Conservation (phyloP, 495 filamentous ascomycete genomes). For the Trichocladium antarcticum region DNA sequence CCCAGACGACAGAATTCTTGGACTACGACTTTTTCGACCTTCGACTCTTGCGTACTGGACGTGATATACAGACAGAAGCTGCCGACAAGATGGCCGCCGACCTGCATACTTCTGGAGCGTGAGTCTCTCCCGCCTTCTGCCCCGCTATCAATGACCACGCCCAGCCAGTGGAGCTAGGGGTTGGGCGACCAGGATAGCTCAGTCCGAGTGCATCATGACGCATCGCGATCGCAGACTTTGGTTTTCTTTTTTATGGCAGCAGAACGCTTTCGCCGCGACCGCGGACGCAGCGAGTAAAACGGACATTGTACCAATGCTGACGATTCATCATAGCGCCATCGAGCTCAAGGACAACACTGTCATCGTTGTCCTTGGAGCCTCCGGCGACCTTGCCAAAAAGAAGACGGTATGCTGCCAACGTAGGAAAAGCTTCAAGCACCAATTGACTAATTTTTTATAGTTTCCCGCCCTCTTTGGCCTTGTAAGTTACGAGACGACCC, state of each 20-base stretch:
- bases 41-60: background rate
- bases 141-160: conserved; percentile 27
- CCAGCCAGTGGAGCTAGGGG: conserved; percentile 15
- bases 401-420: conserved; percentile 65
- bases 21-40: background rate
- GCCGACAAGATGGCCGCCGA: conserved; percentile 34
- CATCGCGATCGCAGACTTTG: background rate
- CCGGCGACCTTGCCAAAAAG: conserved; percentile 97
- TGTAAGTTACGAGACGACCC: conserved; percentile 46
- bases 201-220: background rate
- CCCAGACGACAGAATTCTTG: conserved; percentile 5
- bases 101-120: conserved; percentile 27
- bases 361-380: conserved; percentile 94
- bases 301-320: background rate
- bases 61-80: conserved; percentile 4
- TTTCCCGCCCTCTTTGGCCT: conserved; percentile 98
- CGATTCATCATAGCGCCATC: conserved; percentile 34
- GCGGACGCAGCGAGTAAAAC: background rate
- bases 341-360: conserved; percentile 98
- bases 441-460: conserved; percentile 40
- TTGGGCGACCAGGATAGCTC: conserved; percentile 10
- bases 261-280: background rate
- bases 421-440: conserved; percentile 1
- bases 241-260: background rate
- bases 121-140: conserved; percentile 26